Base-by-base conservation (phyloP, 2,329 filamentous ascomycete species). In the Xylariales sp. region DNA sequence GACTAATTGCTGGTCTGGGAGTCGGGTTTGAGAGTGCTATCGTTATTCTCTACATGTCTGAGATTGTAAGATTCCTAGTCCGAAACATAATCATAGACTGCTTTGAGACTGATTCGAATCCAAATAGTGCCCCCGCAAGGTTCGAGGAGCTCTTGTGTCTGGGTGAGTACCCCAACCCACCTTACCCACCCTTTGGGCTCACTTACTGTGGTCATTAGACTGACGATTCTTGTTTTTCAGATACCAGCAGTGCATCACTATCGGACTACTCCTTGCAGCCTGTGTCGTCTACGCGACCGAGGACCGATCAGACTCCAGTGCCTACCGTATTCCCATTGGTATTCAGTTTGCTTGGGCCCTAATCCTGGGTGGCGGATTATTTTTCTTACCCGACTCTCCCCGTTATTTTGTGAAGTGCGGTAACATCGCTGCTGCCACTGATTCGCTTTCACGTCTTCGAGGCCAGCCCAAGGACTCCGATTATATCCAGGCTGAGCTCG, bases 31-130 rank as follows among this genome's bases (percentile, higher is more conserved):
- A 86, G 50, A 88, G 83, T 7, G 83, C 85, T 53, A 81, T 88
- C 53, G 80, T 89, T 61, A 87, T 89, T 56, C 89, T 38, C 38
- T 90, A 93, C 76, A 91, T 93, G 86, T 88, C 83, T 33, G 87
- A 90, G 66, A 87, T 90, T 57, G 71, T 67, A n/a, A n/a, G n/a
- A n/a, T n/a, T n/a, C n/a, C n/a, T n/a, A n/a, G n/a, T n/a, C n/a
- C n/a, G n/a, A n/a, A n/a, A n/a, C n/a, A n/a, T n/a, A n/a, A n/a
- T n/a, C n/a, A n/a, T n/a, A n/a, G n/a, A n/a, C n/a, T n/a, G n/a
- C n/a, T n/a, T n/a, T n/a, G n/a, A n/a, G n/a, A n/a, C n/a, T n/a
- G n/a, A n/a, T n/a, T n/a, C n/a, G n/a, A n/a, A n/a, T n/a, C n/a
- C n/a, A n/a, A n/a, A n/a, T n/a, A n/a, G n/a, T n/a, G n/a, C 46